Evolutionary conservation across 2,329 filamentous ascomycete genomes (phyloP), one percentile per base, ranked within the genome.

Genomic region (Venturia carpophila): DNA sequence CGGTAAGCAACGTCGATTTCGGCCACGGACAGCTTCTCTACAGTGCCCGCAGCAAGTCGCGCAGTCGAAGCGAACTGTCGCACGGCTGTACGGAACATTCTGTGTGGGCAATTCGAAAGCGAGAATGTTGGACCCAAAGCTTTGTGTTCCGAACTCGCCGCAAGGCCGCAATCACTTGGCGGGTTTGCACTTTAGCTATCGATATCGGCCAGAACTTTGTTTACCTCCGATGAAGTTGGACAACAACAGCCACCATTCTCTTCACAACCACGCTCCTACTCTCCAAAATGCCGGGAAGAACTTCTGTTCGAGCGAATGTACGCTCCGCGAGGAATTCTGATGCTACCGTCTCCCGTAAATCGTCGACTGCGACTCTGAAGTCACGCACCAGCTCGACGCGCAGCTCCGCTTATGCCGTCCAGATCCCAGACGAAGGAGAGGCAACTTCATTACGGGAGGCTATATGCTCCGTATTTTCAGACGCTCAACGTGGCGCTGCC

Each of bases 401-500:
- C 69, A 71, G 75, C 62, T 77, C 76, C 24, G 71, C 76, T 49
- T 68, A 73, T 65, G 70, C 73, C 30, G 70, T 78, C 64, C 76
- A 79, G 58, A 73, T 89, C n/a, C 88, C 89, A 47, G 84, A 88
- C 71, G 91, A 96, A 73, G 83, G 87, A 3, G 84, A 86, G 64
- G 81, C 85, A 60, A 91, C 84, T 66, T 83, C 83, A 19, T 79
- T 97, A 69, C 89, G 92, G 71, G 83, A 82, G 43, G 88, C 90
- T 72, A 82, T 96, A 63, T 89, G 87, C 73, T 73, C 75, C 39
- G 73, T 81, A 21, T 83, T 83, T 68, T 71, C 73, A 49, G 92
- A 82, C 68, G 77, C 93, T 42, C 94, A 99, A 75, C 87, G 88
- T 70, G 95, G 90, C 1, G 95, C 90, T 0, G 91, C 92, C 1